Evolutionary conservation across 345 rosid species (phyloP), one percentile per base, ranked within the genome.

Genomic region (Erysimum cheiranthoides): DNA sequence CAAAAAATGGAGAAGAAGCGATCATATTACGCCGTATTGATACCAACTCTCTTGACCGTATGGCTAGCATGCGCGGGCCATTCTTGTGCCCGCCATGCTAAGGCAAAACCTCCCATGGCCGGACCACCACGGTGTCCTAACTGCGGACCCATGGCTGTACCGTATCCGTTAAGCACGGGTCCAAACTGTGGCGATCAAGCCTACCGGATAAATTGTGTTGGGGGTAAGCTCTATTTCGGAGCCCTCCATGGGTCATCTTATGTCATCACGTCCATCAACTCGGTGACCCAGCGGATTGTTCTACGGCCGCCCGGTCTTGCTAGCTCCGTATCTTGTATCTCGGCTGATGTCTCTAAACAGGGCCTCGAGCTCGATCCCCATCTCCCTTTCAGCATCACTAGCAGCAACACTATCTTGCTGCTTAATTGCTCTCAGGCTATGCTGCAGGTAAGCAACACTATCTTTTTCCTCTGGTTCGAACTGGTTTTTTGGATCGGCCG

Each of bases 341-440:
- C 93, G 0, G 61, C 30, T 12, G 91, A 87, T 40, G 56, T 72
- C 64, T 52, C 51, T 9, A 58, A 65, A 71, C 78, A 82, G 10
- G 87, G 93, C 52, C 64, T 85, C 27, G 63, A 66, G 50, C 87
- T 89, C 11, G 70, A 82, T 17, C 76, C 71, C 0, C 84, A 17
- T 32, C 84, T 79, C 39, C 90, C 89, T 45, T 89, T 89, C 65
- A 85, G 74, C 64, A 61, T 86, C 77, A 83, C 86, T 12, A 68
- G 13, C 10, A 74, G 85, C 64, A 87, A 87, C 81, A 85, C 90
- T 25, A 50, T 89, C 61, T 6, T 89, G 76, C 58, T 83, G 0
- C 81, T 87, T 51, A 86, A 86, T 66, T 89, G 86, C 52, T 78
- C 84, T 36, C 74, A 61, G 34, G 63, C 78, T 58, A 46, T 85